Evolutionary conservation across 805 yeast genomes (phyloP), one percentile per base, ranked within the genome.

Genomic region (Saccharomycopsis olivae): DNA sequence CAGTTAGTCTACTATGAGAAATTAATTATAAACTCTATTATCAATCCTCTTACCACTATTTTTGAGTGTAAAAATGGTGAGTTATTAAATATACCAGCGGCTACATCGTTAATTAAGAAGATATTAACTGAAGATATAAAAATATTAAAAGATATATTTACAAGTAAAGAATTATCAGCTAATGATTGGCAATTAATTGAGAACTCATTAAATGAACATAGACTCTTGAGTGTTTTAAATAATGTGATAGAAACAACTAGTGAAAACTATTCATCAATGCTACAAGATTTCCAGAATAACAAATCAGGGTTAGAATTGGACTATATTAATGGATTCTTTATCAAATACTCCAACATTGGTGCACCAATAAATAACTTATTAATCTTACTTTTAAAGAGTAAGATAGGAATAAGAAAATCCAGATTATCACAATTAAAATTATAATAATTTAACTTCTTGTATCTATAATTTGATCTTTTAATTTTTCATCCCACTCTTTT

Each of bases 11-110:
- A 85, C 58, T 62, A 78, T 49, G 79, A 77, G 50, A 92, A 89
- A 56, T 69, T 89, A 42, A 65, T 81, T 33, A 77, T 82, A 16
- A 92, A 92, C 53, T 70, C 84, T 1, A 83, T 92, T 52, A 77
- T 89, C 48, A 89, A 92, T 53, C 82, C 96, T 0, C 61, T 81
- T 21, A 82, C 96, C 0, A 80, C 95, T 0, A 61, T 86, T 17
- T 59, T 83, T 19, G 81, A 84, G 55, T 81, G 92, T 53, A 54
- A 67, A 29, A 92, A 92, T 53, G 94, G 94, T 25, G 84, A 80
- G 38, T 60, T 89, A 18, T 59, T 65, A 14, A 51, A 58, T 10
- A 61, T 68, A 8, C 51, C 57, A 3, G 50, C 59, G 5, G 50
- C 58, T 5, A 42, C 51, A n/a, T 49, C 50, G 3, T 48, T 71